phyloP scores from a whole-genome alignment of 2,329 filamentous ascomycete genomes.

The Pseudogymnoascus sp. region DNA sequence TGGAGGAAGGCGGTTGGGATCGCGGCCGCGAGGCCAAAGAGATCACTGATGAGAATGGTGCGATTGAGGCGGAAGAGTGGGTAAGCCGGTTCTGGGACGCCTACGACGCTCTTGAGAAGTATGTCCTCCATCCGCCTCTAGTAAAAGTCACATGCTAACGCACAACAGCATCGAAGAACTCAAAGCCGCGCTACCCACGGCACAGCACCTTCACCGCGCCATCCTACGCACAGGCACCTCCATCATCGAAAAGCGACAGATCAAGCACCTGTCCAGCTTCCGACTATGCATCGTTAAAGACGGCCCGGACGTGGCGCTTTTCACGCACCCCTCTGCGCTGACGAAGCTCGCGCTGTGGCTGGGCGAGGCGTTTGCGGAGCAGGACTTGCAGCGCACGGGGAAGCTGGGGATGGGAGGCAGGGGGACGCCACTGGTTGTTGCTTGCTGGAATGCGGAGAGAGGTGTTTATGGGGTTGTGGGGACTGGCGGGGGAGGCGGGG shows the following conservation, averaged over 20 bases:
- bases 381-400: conserved; percentile 70
- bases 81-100: conserved; percentile 61
- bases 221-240: conserved; percentile 90
- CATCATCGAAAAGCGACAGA: conserved; percentile 86
- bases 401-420: conserved; percentile 59
- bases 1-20: conserved; percentile 24
- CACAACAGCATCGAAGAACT: conserved; percentile 60
- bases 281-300: conserved; percentile 95
- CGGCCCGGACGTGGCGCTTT: conserved; percentile 81
- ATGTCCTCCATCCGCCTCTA: conserved; percentile 25
- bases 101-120: conserved; percentile 64
- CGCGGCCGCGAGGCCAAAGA: conserved; percentile 34
- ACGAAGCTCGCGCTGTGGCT: conserved; percentile 94
- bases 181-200: conserved; percentile 67
- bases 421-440: conserved; percentile 81
- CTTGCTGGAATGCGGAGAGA: conserved; percentile 76
- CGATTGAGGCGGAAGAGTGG: conserved; percentile 53
- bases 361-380: conserved; percentile 80
- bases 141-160: conserved; percentile 35
- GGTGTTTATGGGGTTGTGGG: conserved; percentile 90
- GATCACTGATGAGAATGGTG: conserved; percentile 35
- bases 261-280: conserved; percentile 85
- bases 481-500: conserved; percentile 74
- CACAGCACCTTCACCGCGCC: conserved; percentile 81
- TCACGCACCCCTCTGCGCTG: conserved; percentile 84